Percentiles rank a stretch among this genome's conserved stretches.
Evolutionary conservation across 192 early-diverging fungal species (phyloP).

Genomic region (Thamnidium elegans): DNA sequence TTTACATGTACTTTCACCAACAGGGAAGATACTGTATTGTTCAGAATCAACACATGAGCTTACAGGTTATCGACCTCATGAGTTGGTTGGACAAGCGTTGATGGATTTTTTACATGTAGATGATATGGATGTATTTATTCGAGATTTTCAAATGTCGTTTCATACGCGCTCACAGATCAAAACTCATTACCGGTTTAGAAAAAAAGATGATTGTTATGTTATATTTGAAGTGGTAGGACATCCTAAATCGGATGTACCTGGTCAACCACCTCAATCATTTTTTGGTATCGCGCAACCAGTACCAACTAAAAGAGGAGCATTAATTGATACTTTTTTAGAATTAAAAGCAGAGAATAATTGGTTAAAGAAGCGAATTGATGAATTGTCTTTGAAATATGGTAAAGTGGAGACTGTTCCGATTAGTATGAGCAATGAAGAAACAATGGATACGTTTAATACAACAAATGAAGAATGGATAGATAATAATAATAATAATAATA

Average conservation of each 20-base stretch:
- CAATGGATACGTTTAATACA: not conserved
- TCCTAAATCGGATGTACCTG: slow-evolving; percentile 23
- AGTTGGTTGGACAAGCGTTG: slow-evolving; percentile 42
- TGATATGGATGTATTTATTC: slow-evolving; percentile 44
- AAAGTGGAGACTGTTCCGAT: slow-evolving; percentile 2
- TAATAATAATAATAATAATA: not conserved
- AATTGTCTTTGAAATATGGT: slow-evolving; percentile 22
- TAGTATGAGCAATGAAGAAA: not conserved
- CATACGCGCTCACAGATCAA: slow-evolving; percentile 34
- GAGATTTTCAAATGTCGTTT: slow-evolving; percentile 43
- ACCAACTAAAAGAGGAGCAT: slow-evolving; percentile 35
- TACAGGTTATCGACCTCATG: slow-evolving; percentile 45
- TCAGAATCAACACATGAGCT: slow-evolving; percentile 42
- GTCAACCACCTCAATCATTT: slow-evolving; percentile 36
- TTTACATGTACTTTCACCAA: slow-evolving; percentile 46
- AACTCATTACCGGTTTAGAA: slow-evolving; percentile 42
- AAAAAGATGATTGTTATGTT: slow-evolving; percentile 42
- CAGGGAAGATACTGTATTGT: slow-evolving; percentile 45
- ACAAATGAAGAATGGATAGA: not conserved
- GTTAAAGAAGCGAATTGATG: slow-evolving; percentile 32
- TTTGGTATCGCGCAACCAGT: slow-evolving; percentile 46
- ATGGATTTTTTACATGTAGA: slow-evolving; percentile 49
- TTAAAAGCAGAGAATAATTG: slow-evolving; percentile 47
- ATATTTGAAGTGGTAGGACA: slow-evolving; percentile 45
- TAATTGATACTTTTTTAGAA: slow-evolving; percentile 47